Conservation (phyloP, 768 basidiomycete species). For the Serendipita indica region DNA sequence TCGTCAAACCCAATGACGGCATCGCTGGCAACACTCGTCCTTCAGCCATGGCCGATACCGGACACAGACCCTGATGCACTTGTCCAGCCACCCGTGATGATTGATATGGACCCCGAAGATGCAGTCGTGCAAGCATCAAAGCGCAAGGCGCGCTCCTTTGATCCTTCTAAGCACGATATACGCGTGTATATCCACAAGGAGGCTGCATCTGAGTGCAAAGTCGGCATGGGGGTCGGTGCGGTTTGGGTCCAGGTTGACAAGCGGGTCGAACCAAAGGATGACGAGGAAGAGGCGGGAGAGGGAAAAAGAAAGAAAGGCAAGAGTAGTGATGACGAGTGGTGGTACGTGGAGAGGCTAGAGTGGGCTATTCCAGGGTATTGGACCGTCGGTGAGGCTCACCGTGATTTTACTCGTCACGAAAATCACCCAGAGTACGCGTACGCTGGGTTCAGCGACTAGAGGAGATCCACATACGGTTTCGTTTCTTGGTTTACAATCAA, state of each 20-base stretch:
- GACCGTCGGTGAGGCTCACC: not conserved
- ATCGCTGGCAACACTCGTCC: conserved; percentile 33
- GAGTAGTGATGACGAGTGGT: conserved; percentile 16
- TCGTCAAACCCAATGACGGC: conserved; percentile 16
- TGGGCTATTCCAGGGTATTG: not conserved
- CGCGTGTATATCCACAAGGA: conserved; percentile 39
- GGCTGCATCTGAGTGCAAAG: conserved; percentile 27
- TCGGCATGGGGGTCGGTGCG: conserved; percentile 47
- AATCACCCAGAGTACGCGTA: conserved; percentile 1
- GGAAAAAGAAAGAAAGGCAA: conserved; percentile 13
- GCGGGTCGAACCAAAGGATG: conserved; percentile 11
- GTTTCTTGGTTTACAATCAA: not conserved
- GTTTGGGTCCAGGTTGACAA: conserved; percentile 56
- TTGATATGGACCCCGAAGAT: conserved; percentile 16
- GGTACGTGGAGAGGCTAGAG: conserved; percentile 1
- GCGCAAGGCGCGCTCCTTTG: conserved; percentile 32
- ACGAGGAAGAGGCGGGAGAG: conserved; percentile 10
- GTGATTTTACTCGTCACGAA: not conserved
- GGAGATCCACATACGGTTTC: not conserved
- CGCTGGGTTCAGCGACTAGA: not conserved
- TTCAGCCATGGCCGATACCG: conserved; percentile 40
- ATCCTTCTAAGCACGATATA: conserved; percentile 37
- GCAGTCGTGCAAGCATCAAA: not conserved
- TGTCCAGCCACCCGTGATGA: conserved; percentile 22
- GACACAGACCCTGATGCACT: conserved; percentile 26